Conservation (phyloP, 495 filamentous ascomycete genomes). For the Neurospora sp. region DNA sequence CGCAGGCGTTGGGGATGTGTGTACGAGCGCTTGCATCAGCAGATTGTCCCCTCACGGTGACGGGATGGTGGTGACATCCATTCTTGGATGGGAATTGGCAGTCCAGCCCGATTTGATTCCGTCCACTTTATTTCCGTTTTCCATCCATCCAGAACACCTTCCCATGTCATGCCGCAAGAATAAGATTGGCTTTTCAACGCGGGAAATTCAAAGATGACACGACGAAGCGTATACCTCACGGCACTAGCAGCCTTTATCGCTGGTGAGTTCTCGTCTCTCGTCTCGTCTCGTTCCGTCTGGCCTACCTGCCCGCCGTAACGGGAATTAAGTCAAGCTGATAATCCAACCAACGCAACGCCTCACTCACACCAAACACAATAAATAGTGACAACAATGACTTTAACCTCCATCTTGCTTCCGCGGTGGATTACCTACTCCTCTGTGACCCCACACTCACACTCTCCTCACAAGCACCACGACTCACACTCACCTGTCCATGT, state of each 20-base stretch:
- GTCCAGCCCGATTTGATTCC: neutral
- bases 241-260: neutral
- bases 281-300: too few relatives aligned
- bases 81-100: neutral
- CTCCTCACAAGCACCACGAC: neutral
- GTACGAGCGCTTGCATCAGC: neutral
- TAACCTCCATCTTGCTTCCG: constrained; percentile 63
- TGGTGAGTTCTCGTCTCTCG: neutral
- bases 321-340: neutral
- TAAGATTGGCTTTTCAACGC: neutral
- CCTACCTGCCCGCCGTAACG: too few relatives aligned
- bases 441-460: constrained; percentile 33
- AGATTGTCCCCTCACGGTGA: neutral
- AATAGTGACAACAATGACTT: constrained; percentile 65
- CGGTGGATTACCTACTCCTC: constrained; percentile 67
- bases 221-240: neutral
- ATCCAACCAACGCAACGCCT: neutral
- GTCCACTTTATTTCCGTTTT: neutral
- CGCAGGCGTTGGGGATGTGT: neutral
- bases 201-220: neutral
- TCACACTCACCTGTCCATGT: neutral
- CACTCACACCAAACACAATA: neutral
- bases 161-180: neutral
- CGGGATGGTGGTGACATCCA: neutral
- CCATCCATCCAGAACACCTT: neutral